Percentiles rank a stretch among this genome's conserved stretches.
phyloP scores from a whole-genome alignment of 345 rosid species.

The Sisymbrium irio region DNA sequence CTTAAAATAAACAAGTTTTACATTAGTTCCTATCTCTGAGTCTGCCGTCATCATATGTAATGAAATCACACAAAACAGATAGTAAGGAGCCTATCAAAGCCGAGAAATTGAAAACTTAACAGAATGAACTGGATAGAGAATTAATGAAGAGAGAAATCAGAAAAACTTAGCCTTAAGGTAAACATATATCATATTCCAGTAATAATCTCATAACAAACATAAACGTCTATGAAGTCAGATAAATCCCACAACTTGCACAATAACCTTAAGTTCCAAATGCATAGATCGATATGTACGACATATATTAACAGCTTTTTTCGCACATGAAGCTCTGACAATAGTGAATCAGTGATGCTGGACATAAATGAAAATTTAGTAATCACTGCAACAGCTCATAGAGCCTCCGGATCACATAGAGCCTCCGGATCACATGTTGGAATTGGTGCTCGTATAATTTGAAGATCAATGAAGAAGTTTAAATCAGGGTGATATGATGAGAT shows the following conservation, averaged over 20 bases:
- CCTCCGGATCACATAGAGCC: too few relatives aligned
- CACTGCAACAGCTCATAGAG: too few relatives aligned
- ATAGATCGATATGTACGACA: background rate
- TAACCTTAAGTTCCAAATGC: background rate
- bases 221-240: background rate
- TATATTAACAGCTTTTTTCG: background rate
- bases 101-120: background rate
- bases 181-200: background rate
- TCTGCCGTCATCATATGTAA: background rate
- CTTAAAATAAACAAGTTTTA: background rate
- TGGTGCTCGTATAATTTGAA: background rate
- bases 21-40: background rate
- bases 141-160: too few relatives aligned
- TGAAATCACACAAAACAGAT: background rate
- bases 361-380: too few relatives aligned
- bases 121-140: too few relatives aligned
- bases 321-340: too few relatives aligned
- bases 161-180: background rate
- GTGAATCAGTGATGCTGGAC: too few relatives aligned
- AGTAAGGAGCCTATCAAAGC: background rate
- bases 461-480: background rate
- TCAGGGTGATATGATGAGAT: slow-evolving; percentile 1
- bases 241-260: background rate
- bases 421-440: background rate
- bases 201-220: background rate